Evolutionary conservation across 2,329 filamentous ascomycete genomes (phyloP).

Genomic region (Raffaelea arxii): DNA sequence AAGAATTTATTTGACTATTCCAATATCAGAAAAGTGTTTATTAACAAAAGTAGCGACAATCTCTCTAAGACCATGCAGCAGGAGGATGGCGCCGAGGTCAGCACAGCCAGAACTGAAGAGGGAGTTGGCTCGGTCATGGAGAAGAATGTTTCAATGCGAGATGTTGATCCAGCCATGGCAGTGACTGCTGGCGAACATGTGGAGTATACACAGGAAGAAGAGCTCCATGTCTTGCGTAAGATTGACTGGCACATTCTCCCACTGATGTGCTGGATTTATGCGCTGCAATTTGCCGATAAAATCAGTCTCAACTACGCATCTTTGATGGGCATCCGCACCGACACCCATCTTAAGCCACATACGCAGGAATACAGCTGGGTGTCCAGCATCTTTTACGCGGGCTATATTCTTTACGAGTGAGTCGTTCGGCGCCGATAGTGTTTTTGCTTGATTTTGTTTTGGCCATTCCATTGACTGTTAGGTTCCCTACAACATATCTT

Average conservation of each 20-base stretch:
- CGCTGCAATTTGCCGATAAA: conserved; percentile 3
- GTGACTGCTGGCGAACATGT: neutral
- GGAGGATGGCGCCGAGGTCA: no score
- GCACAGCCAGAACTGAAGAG: no score
- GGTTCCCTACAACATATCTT: conserved; percentile 6
- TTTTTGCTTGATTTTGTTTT: no score
- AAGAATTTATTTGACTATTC: no score
- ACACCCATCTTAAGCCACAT: neutral
- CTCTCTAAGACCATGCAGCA: no score
- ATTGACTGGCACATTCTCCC: conserved; percentile 13
- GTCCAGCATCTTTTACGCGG: neutral
- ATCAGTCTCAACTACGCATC: conserved; percentile 9
- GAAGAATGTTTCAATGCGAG: no score
- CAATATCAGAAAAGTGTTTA: no score
- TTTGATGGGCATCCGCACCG: conserved; percentile 11
- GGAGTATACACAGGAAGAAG: neutral
- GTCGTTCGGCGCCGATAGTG: no score
- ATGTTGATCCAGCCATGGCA: neutral
- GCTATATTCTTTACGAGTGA: neutral
- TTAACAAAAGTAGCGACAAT: no score
- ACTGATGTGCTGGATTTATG: conserved; percentile 10
- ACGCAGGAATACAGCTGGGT: neutral
- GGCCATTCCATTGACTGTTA: neutral
- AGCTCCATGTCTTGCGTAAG: conserved; percentile 1
- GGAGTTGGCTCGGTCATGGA: no score